These are phyloP conservation scores for Ilyonectria robusta DNA, from an alignment of 2,329 filamentous ascomycete genomes.

Conservation along the genomic window DNA sequence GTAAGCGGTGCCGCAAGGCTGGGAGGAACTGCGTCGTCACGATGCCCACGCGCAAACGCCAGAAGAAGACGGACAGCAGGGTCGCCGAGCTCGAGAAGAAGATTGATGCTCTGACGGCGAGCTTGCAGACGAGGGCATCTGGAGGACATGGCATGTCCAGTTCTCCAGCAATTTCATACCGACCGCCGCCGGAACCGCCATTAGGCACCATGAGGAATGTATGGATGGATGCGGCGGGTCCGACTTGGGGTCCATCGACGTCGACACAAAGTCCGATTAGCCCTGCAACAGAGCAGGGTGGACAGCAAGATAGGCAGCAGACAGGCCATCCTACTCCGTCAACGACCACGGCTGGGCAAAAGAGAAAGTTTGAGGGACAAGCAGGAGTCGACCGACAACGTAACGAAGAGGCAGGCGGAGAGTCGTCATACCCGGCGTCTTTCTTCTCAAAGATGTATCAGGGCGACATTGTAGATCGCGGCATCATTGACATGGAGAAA, in stretches of 20 bases:
- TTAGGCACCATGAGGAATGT: constrained; percentile 25
- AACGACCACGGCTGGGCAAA: constrained; percentile 41
- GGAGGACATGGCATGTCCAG: constrained; percentile 33
- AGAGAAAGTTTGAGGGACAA: constrained; percentile 50
- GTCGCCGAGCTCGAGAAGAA: constrained; percentile 94
- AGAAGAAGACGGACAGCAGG: constrained; percentile 92
- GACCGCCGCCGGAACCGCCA: constrained; percentile 12
- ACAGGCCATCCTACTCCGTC: constrained; percentile 25
- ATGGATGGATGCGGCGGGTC: constrained; percentile 30
- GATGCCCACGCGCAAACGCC: constrained; percentile 80
- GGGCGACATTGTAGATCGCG: constrained; percentile 70
- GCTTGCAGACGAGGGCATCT: constrained; percentile 71
- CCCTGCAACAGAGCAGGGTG: constrained; percentile 32
- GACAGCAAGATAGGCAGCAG: constrained; percentile 29
- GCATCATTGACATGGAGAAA: constrained; percentile 68
- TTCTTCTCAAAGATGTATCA: constrained; percentile 48
- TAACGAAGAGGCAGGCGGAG: constrained; percentile 33
- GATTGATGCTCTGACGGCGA: constrained; percentile 89
- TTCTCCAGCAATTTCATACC: constrained; percentile 29
- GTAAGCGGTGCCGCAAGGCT: constrained; percentile 85
- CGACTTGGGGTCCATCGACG: constrained; percentile 37
- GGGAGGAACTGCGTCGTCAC: constrained; percentile 84
- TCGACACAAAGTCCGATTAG: constrained; percentile 32
- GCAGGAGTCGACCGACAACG: constrained; percentile 36
- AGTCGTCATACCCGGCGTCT: constrained; percentile 34